Base-by-base conservation (phyloP, 768 basidiomycete genomes). In the Austroboletus eburneus region DNA sequence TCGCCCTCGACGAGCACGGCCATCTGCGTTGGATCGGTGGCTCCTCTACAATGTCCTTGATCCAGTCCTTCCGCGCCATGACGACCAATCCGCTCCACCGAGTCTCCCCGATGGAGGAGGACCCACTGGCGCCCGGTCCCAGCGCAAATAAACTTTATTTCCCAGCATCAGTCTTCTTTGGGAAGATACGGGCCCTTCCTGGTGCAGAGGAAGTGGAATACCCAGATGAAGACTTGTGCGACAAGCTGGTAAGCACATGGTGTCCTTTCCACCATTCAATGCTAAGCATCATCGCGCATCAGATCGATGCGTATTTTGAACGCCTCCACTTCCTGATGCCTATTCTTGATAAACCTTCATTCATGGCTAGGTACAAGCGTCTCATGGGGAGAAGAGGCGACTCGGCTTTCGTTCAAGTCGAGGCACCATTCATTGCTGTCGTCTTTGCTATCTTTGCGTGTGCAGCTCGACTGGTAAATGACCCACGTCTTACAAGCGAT, bases 11-110 rank as follows among this genome's bases (percentile, higher is more conserved):
- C 57, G 91, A 91, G 62, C 85, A 91, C 54, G 90, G 90, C 25
- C 88, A 91, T 65, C 81, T 88, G 78, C 81, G 89, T 49, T 92
- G 90, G 90, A 91, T 92, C 56, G 90, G 90, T 34, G 87, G 89
- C 43, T 91, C 91, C 5, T 91, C 89, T 14, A 89, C 89, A 18
- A 91, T 92, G 90, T 88, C 90, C 6, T 77, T 92, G 56, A 90
- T 92, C 39, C 89, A 91, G 61, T 90, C 88, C 5, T 91, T 92
- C 72, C 81, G 79, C 51, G 80, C 85, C 37, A 68, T 85, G 52
- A 88, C 86, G 20, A 77, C 85, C 5, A 81, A 81, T 24, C 86
- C 85, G 6, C 69, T 86, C 18, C 79, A 85, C 60, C 85, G 86
- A 48, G 78, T 86, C 46, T 91, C 88, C 8, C 87, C 87, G 30